phyloP scores from a whole-genome alignment of 2,329 filamentous ascomycete species.

The Fusarium sp. region DNA sequence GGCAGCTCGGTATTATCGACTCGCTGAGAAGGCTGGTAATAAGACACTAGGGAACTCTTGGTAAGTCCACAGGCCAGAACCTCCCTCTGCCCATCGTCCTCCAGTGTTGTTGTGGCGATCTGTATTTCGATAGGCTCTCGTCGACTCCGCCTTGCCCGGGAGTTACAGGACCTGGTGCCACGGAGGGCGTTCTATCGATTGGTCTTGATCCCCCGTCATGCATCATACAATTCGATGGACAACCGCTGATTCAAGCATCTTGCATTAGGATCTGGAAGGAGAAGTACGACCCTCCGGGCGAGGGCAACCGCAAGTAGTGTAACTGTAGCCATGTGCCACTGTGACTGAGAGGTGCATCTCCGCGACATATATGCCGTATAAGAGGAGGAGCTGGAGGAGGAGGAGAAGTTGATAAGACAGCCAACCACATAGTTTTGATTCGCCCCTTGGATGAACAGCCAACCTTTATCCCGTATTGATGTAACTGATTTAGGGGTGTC shows the following conservation, averaged over 20 bases:
- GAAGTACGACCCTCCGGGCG: constrained; percentile 75
- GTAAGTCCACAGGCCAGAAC: constrained; percentile 65
- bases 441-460: neutral
- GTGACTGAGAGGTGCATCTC: constrained; percentile 9
- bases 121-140: constrained; percentile 31
- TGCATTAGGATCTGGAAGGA: constrained; percentile 92
- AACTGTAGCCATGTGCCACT: constrained; percentile 21
- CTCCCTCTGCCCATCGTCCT: constrained; percentile 18
- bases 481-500: neutral
- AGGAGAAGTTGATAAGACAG: neutral
- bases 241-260: constrained; percentile 29
- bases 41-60: constrained; percentile 95
- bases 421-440: constrained; percentile 3
- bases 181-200: constrained; percentile 4
- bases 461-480: constrained; percentile 24
- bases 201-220: constrained; percentile 7
- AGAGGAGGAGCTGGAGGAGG: constrained; percentile 1
- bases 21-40: constrained; percentile 87
- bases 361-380: constrained; percentile 15
- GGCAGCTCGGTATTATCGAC: constrained; percentile 89
- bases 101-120: constrained; percentile 12
- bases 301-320: constrained; percentile 53
- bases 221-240: constrained; percentile 8
- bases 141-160: constrained; percentile 3
- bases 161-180: constrained; percentile 20